Percentiles rank a stretch among this genome's conserved stretches.
Conservation (phyloP, 768 basidiomycete genomes). For the Fomitopsis pulvina region DNA sequence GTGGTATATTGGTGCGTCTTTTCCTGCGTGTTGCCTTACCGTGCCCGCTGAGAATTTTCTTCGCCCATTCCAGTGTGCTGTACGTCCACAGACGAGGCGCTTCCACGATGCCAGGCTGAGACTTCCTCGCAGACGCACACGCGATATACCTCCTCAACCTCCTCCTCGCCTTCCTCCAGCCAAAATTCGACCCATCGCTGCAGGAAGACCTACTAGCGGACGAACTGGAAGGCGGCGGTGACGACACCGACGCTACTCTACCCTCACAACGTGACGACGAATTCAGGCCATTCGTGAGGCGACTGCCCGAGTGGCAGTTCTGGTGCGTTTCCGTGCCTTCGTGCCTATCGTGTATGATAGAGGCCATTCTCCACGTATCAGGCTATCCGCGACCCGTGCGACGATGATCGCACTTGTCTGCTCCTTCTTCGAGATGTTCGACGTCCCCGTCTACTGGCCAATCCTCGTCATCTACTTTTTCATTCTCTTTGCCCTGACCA, state of each 20-base stretch:
- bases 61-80: slow-evolving; percentile 49
- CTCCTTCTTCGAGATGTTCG: slow-evolving; percentile 80
- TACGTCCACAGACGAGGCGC: slow-evolving; percentile 32
- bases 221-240: slow-evolving; percentile 91
- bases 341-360: not conserved
- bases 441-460: slow-evolving; percentile 99
- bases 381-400: slow-evolving; percentile 90
- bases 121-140: slow-evolving; percentile 64
- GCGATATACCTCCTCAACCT: slow-evolving; percentile 96
- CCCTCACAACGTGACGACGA: slow-evolving; percentile 83
- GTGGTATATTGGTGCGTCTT: slow-evolving; percentile 87
- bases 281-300: slow-evolving; percentile 92
- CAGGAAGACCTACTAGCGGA: slow-evolving; percentile 91
- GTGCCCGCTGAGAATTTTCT: not conserved
- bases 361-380: slow-evolving; percentile 23
- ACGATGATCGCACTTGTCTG: slow-evolving; percentile 75
- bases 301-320: slow-evolving; percentile 96
- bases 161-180: slow-evolving; percentile 94
- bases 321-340: slow-evolving; percentile 48
- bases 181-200: slow-evolving; percentile 94
- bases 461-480: slow-evolving; percentile 97
- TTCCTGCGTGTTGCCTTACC: not conserved
- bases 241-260: slow-evolving; percentile 44
- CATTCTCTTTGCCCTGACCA: slow-evolving; percentile 89
- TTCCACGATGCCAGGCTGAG: not conserved